phyloP scores from a whole-genome alignment of 495 filamentous ascomycete genomes.

The Talaromyces nanjingensis region DNA sequence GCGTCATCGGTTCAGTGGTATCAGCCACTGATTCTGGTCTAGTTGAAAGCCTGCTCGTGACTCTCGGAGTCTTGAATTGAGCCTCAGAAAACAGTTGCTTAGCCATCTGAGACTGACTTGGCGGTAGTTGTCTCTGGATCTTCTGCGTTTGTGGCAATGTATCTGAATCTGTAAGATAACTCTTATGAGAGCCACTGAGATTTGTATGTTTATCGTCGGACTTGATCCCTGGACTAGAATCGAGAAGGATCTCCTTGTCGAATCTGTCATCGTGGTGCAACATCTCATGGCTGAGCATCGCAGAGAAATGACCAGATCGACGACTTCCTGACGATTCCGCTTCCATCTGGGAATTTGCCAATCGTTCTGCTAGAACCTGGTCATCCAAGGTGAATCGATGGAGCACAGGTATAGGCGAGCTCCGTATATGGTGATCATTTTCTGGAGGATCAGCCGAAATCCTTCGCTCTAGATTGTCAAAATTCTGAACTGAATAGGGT shows the following conservation, averaged over 20 bases:
- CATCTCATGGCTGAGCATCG: not conserved
- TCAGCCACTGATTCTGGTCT: not conserved
- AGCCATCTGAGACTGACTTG: not conserved
- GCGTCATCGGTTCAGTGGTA: not conserved
- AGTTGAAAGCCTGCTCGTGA: not conserved
- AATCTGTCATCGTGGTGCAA: not conserved
- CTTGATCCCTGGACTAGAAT: not conserved
- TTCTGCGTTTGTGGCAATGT: slow-evolving; percentile 8
- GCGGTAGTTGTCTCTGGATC: not conserved
- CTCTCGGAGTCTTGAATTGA: not conserved
- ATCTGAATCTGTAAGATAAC: slow-evolving; percentile 1
- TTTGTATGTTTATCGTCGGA: not conserved
- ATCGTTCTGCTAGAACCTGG: slow-evolving; percentile 2
- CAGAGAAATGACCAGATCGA: not conserved
- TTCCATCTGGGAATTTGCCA: not conserved
- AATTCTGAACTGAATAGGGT: not conserved
- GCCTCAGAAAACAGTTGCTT: not conserved
- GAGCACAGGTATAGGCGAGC: not conserved
- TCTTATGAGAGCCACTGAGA: not conserved
- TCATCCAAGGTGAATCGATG: slow-evolving; percentile 11
- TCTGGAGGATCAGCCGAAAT: not conserved
- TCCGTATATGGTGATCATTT: not conserved
- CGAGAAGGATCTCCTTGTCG: not conserved
- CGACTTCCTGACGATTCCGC: not conserved
- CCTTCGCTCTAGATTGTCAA: not conserved